Base-by-base conservation (phyloP, 768 basidiomycete genomes). In the Auriscalpium orientale region DNA sequence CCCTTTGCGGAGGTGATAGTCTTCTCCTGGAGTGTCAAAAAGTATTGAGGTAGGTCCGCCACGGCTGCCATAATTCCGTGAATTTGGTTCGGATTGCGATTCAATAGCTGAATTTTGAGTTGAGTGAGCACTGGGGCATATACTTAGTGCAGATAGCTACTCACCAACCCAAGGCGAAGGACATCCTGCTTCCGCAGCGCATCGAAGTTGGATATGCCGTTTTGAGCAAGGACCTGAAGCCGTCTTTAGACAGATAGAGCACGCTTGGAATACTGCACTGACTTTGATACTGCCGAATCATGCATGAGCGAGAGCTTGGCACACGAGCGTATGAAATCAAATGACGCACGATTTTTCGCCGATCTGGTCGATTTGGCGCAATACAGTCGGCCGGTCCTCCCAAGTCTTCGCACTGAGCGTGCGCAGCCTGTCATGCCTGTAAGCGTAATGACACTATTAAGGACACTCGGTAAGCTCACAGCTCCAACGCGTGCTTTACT, bases 281-380 rank as follows among this genome's bases (percentile, higher is more conserved):
- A 70, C 68, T 47, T 64, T 63, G 36, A 65, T 58, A 34, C 65
- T 63, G 34, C 28, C 38, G 8, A 34, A 54, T 52, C 56, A 66
- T 68, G 37, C 38, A 34, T 15, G 5, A n/a, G n/a, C 4, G n/a
- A 48, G n/a, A 54, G 20, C 22, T 51, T 40, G 18, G 13, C 5
- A 12, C 28, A 7, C 12, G 12, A 10, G 10, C 11, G 28, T 22
- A 46, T 18, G 15, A 16, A 21, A 51, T 10, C 7, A 55, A 22
- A 56, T 52, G 13, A 70, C 87, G 67, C 55, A 91, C 90, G 89
- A 91, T 80, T 91, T 92, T 65, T 93, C 91, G 35, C 95, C 95
- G 44, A 98, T 85, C n/a, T 85, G 82, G 36, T 89, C 84, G 50
- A 98, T 78, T 67, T 98, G 95, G 13, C 88, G 79, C 53, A 98